These are phyloP conservation scores for Anthostomella pinea DNA, from an alignment of 2,329 filamentous ascomycete genomes.

Conservation along the genomic window DNA sequence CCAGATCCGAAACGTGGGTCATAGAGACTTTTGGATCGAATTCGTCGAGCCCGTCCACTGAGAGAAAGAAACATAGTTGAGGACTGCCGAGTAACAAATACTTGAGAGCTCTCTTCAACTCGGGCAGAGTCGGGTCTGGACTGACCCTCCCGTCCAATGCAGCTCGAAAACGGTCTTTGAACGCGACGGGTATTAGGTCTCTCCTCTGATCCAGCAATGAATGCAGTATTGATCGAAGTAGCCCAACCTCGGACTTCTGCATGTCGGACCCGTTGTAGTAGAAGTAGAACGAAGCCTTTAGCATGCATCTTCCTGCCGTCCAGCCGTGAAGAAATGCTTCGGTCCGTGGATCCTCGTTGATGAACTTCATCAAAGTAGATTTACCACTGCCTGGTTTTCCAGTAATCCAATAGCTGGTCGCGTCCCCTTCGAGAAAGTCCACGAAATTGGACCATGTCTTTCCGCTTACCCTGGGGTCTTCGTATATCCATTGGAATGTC, in stretches of 20 bases:
- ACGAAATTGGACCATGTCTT: constrained; percentile 17
- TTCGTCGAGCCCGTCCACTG: constrained; percentile 24
- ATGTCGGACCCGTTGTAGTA: constrained; percentile 15
- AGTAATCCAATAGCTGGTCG: constrained; percentile 22
- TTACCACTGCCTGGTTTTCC: constrained; percentile 27
- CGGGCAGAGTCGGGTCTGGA: constrained; percentile 7
- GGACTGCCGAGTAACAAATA: constrained; percentile 6
- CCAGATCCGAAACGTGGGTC: constrained; percentile 13
- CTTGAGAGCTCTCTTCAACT: constrained; percentile 12
- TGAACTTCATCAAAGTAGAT: constrained; percentile 24
- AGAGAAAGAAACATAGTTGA: constrained; percentile 16
- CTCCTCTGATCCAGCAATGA: constrained; percentile 11
- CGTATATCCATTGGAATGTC: constrained; percentile 21
- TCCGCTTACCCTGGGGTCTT: constrained; percentile 5
- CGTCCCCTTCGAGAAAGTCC: constrained; percentile 15
- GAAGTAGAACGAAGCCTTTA: constrained; percentile 20
- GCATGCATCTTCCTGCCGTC: constrained; percentile 7
- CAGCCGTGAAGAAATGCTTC: constrained; percentile 15
- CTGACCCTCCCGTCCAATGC: constrained; percentile 1
- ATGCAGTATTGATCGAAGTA: constrained; percentile 18
- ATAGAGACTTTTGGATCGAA: constrained; percentile 20
- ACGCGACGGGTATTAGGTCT: constrained; percentile 14
- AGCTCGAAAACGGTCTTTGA: constrained; percentile 7
- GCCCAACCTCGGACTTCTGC: constrained; percentile 22
- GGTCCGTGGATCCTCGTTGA: constrained; percentile 11